phyloP scores from a whole-genome alignment of 805 yeast genomes.

The Priceomyces carsonii region DNA sequence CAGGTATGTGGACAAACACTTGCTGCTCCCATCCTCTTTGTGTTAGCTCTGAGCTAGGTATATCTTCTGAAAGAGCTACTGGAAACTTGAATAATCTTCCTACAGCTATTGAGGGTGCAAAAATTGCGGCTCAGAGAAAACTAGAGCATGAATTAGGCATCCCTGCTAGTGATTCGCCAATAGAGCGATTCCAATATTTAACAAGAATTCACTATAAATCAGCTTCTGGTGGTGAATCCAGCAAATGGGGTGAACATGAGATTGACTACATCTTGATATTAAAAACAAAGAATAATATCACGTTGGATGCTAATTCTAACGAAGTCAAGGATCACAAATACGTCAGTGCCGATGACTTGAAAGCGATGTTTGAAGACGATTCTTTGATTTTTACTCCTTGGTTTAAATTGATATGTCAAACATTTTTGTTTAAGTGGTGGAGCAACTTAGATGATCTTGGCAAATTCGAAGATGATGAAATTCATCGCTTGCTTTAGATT shows the following conservation, averaged over 20 bases:
- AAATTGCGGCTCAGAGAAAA: slow-evolving; percentile 88
- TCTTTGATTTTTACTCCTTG: slow-evolving; percentile 89
- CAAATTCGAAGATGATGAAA: slow-evolving; percentile 44
- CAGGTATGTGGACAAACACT: slow-evolving; percentile 97
- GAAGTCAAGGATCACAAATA: slow-evolving; percentile 83
- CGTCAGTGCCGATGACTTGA: slow-evolving; percentile 67
- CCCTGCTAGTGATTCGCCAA: slow-evolving; percentile 54
- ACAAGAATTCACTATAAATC: slow-evolving; percentile 96
- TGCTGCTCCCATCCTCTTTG: slow-evolving; percentile 98
- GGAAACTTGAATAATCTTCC: slow-evolving; percentile 39
- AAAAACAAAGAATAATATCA: slow-evolving; percentile 50
- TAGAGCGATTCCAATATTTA: slow-evolving; percentile 72
- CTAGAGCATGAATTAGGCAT: slow-evolving; percentile 94
- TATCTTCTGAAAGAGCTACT: slow-evolving; percentile 12
- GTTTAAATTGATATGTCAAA: slow-evolving; percentile 94
- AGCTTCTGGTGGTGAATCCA: slow-evolving; percentile 65
- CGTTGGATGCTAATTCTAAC: slow-evolving; percentile 61
- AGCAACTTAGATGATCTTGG: slow-evolving; percentile 60
- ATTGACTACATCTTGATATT: slow-evolving; percentile 90
- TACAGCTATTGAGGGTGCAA: slow-evolving; percentile 74
- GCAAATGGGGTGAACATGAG: slow-evolving; percentile 96
- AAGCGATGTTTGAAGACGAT: slow-evolving; percentile 71
- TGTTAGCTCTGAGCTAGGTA: slow-evolving; percentile 76
- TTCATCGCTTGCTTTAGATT: slow-evolving; percentile 50
- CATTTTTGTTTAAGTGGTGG: slow-evolving; percentile 95